Evolutionary conservation across 2,329 filamentous ascomycete genomes (phyloP).

Genomic region (Eutypa lata): DNA sequence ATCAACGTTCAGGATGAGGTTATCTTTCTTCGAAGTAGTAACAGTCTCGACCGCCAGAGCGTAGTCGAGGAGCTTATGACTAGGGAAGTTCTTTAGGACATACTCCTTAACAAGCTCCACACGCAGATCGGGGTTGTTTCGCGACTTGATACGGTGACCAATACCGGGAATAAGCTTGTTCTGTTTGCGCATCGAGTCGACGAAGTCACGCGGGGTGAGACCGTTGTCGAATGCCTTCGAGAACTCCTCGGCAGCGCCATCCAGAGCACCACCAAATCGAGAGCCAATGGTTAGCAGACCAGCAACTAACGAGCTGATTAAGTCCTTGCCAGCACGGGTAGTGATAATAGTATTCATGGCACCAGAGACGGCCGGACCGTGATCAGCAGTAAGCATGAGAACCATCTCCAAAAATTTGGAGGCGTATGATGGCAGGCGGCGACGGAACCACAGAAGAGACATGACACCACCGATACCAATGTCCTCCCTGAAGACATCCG

Average conservation of each 20-base stretch:
- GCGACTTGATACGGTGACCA: conserved; percentile 98
- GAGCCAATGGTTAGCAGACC: conserved; percentile 98
- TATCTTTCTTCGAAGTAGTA: conserved; percentile 99
- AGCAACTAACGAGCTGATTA: conserved; percentile 91
- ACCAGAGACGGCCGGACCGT: conserved; percentile 97
- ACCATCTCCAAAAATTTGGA: conserved; percentile 99
- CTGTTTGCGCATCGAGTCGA: conserved; percentile 98
- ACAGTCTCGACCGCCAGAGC: conserved; percentile 96
- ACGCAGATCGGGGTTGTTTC: conserved; percentile 99
- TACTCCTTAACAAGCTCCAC: conserved; percentile 99
- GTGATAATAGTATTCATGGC: conserved; percentile 99
- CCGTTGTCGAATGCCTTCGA: conserved; percentile 97
- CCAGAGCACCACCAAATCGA: conserved; percentile 95
- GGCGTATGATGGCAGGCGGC: conserved; percentile 90
- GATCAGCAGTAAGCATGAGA: conserved; percentile 98
- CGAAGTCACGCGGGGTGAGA: conserved; percentile 96
- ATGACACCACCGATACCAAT: conserved; percentile 99
- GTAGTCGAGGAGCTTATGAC: conserved; percentile 97
- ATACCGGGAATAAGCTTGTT: conserved; percentile 99
- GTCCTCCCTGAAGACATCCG: conserved; percentile 98
- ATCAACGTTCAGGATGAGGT: conserved; percentile 98
- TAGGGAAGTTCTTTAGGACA: conserved; percentile 95
- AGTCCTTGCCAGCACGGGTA: conserved; percentile 96
- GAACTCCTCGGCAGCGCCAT: conserved; percentile 98
- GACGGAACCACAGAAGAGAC: conserved; percentile 99